A percentile compares a stretch with the other conserved stretches of the same genome.
Evolutionary conservation across 441 rosid genomes (phyloP).

Genomic region (Theobroma grandiflorum): DNA sequence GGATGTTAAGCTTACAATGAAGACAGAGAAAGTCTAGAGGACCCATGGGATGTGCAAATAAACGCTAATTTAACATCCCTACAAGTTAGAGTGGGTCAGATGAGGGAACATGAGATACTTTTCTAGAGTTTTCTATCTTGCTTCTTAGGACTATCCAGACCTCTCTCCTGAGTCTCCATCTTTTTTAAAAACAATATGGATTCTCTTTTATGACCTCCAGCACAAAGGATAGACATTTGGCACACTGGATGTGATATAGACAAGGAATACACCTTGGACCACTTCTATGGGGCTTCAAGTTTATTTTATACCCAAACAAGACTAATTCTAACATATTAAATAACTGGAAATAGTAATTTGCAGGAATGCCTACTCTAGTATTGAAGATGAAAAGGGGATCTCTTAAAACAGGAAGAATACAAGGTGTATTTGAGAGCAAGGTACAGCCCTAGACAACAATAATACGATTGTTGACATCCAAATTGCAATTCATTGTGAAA

Average conservation of each 20-base stretch:
- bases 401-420: not conserved
- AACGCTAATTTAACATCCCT: constrained; percentile 27
- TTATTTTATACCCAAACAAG: not conserved
- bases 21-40: constrained; percentile 16
- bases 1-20: constrained; percentile 12
- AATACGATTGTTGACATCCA: not conserved
- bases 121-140: constrained; percentile 24
- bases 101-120: constrained; percentile 24
- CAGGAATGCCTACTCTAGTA: not conserved
- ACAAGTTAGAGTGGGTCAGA: not conserved
- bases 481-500: not conserved
- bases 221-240: constrained; percentile 33
- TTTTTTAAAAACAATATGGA: constrained; percentile 24
- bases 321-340: constrained; percentile 13
- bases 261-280: constrained; percentile 28
- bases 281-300: not conserved
- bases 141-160: constrained; percentile 20
- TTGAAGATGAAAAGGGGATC: constrained; percentile 13
- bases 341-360: not conserved
- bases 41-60: constrained; percentile 41
- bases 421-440: not conserved
- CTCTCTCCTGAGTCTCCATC: constrained; percentile 4
- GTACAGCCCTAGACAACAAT: not conserved
- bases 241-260: constrained; percentile 15
- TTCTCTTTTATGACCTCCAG: constrained; percentile 29